Conservation (phyloP, 768 basidiomycete species). For the Russula sp. region DNA sequence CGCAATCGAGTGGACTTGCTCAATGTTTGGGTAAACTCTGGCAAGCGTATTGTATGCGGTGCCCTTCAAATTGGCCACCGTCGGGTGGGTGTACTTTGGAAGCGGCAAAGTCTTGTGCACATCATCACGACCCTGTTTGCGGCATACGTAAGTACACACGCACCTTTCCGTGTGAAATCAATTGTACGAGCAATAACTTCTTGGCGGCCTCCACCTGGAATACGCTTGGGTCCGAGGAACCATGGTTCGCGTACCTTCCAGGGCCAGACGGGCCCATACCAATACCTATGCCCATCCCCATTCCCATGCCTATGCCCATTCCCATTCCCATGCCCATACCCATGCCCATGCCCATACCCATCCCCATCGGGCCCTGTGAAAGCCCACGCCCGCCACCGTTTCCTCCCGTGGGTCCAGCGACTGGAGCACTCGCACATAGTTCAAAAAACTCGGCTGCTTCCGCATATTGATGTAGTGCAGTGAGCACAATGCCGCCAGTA, state of each 20-base stretch:
- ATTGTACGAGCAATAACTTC: conserved; percentile 71
- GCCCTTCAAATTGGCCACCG: conserved; percentile 55
- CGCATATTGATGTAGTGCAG: conserved; percentile 55
- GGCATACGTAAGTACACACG: conserved; percentile 10
- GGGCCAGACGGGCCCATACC: conserved; percentile 8
- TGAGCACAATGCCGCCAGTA: conserved; percentile 61
- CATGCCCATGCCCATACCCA: conserved; percentile 9
- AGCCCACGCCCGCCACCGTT: not conserved
- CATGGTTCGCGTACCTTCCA: conserved; percentile 1
- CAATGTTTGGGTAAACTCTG: conserved; percentile 56
- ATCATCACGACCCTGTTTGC: not conserved
- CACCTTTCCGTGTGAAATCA: conserved; percentile 72
- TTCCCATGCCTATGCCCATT: conserved; percentile 4
- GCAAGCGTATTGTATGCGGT: conserved; percentile 60
- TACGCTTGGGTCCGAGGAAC: conserved; percentile 42
- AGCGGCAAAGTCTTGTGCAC: conserved; percentile 34
- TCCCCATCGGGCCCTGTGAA: conserved; percentile 7
- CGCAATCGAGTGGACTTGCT: conserved; percentile 38
- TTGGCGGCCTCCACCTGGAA: conserved; percentile 84
- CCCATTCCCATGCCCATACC: conserved; percentile 10
- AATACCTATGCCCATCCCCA: conserved; percentile 10
- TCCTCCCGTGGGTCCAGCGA: conserved; percentile 10
- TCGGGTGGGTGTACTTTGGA: conserved; percentile 68
- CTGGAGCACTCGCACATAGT: conserved; percentile 51
- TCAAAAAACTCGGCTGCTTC: conserved; percentile 76